Evolutionary conservation across 2,329 filamentous ascomycete genomes (phyloP), one percentile per base, ranked within the genome.

Genomic region (Claviceps monticola): DNA sequence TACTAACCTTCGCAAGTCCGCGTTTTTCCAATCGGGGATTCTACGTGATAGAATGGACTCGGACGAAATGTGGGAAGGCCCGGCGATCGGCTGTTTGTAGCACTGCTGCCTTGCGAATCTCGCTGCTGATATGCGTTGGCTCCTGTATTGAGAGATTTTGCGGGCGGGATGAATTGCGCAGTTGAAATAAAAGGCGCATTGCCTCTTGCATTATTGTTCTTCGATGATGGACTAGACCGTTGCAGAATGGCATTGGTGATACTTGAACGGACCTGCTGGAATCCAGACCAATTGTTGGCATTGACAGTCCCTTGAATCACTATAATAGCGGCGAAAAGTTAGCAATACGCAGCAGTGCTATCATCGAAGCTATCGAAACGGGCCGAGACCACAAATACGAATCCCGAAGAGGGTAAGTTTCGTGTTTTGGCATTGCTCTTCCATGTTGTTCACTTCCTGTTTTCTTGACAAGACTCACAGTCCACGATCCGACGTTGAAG

Each of bases 41-140:
- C 64, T 36, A 91, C 74, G 11, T 79, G 78, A 62, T 91, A 96
- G 66, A 96, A 98, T 0, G 93, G 91, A 61, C 88, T 95, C 4
- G 80, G 66, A 61, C 87, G 91, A 70, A 74, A 76, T 11, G 56
- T 53, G 17, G 59, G 53, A 16, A 42, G 29, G 23, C 51, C 50
- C 21, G 54, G 41, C 6, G 58, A 52, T 50, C 60, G 59, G 21
- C 59, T 56, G 42, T 60, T 60, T 47, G 56, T 43, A 26, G 56
- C 36, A 16, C 44, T 46, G n/a, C 36, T 48, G 21, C 54, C 51
- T 49, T 59, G 55, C 16, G 51, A 53, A 23, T 56, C 55, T 37
- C 53, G 53, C 29, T 53, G 54, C 41, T 52, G 53, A 34, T 51
- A 56, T 14, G 50, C 16, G 21, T 49, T 52, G 41, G 50, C 46